A percentile compares a stretch with the other conserved stretches of the same genome.
These are phyloP conservation scores for Musa beccarii DNA, from an alignment of 176 grass and related monocot genomes.

Conservation along the genomic window DNA sequence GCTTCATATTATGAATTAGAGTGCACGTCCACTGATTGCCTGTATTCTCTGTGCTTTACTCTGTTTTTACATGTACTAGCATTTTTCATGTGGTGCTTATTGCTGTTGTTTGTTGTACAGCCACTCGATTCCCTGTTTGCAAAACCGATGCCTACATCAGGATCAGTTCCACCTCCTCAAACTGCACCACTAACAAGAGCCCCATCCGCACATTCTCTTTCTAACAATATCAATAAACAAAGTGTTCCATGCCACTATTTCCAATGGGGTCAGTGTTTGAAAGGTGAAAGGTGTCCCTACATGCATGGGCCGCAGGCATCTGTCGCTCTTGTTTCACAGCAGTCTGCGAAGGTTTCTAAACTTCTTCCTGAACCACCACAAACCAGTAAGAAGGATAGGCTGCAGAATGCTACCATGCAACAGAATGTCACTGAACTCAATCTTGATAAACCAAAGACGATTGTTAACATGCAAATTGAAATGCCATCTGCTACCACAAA, in stretches of 20 bases:
- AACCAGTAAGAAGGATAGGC: conserved; percentile 32
- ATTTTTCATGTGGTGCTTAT: conserved; percentile 12
- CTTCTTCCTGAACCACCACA: conserved; percentile 25
- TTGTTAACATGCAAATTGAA: conserved; percentile 7
- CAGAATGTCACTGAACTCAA: conserved; percentile 17
- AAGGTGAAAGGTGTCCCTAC: conserved; percentile 84
- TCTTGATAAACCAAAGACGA: conserved; percentile 28
- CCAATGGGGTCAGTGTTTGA: conserved; percentile 84
- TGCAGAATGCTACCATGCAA: conserved; percentile 12
- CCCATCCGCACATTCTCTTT: conserved; percentile 20
- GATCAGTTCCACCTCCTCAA: conserved; percentile 16
- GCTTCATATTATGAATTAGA: not conserved
- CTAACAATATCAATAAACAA: conserved; percentile 55
- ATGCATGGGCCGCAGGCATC: conserved; percentile 46
- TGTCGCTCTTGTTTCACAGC: conserved; percentile 37
- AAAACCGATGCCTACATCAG: conserved; percentile 4
- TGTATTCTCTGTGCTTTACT: not conserved
- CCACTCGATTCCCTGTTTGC: conserved; percentile 72
- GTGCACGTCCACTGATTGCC: not conserved
- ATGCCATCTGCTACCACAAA: conserved; percentile 24
- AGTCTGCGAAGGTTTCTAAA: conserved; percentile 36
- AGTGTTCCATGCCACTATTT: conserved; percentile 91
- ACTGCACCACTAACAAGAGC: not conserved
- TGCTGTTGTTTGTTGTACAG: conserved; percentile 41
- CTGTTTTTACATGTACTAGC: not conserved